Evolutionary conservation across 2,329 filamentous ascomycete species (phyloP), one percentile per base, ranked within the genome.

Genomic region (Xylariaceae sp.): DNA sequence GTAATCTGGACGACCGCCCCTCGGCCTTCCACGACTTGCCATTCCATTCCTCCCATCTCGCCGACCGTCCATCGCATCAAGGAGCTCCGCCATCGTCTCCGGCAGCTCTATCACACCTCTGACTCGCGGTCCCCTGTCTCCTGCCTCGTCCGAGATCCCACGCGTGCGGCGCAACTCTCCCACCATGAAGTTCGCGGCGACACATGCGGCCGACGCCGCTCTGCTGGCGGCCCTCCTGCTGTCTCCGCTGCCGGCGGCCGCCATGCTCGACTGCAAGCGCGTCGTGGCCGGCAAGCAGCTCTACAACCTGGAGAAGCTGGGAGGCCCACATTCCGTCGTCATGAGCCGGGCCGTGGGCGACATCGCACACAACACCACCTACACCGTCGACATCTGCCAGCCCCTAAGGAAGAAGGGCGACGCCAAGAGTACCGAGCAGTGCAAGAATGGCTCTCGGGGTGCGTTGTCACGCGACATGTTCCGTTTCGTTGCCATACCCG

Each of bases 331-430:
- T 55, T 75, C 77, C 0, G 77, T 87, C 23, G 69, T 85, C 35
- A 75, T 75, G 31, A 67, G 64, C 50, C 67, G 66, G 46, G 64
- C 68, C 42, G 59, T 69, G 21, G 68, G 69, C 14, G 69, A 65
- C 12, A 65, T 67, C 12, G 64, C 74, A 18, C 68, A 66, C 39
- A 92, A 92, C 57, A 86, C 78, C 17, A 90, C 85, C 27, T 93
- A 87, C 58, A 89, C 84, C 1, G 55, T 93, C 37, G 83, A 93
- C 50, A 68, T 93, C 31, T 94, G 87, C 62, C 61, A 67, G 33
- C 67, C 75, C 5, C 61, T 94, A 44, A 73, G 75, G 56, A 72
- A 74, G 53, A 71, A 68, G 31, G 75, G 73, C 27, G 72, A 72
- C 16, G 62, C 67, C 1, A 60, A 64, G 13, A 68, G 71, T 45